Evolutionary conservation across 116 monocot genomes (phyloP).

Genomic region (Posidonia oceanica): DNA sequence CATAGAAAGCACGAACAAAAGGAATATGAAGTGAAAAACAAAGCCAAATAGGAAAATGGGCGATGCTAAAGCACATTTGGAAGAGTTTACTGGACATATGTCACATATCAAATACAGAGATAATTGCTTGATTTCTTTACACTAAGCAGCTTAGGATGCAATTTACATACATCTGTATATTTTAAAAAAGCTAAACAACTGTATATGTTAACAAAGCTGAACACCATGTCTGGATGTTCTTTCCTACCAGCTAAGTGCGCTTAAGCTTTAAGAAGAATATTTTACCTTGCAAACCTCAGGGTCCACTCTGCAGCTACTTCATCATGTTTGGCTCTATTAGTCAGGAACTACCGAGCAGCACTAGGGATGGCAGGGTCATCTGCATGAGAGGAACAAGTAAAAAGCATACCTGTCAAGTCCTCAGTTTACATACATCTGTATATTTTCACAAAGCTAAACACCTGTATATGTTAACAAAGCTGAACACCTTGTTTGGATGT

Average conservation of each 20-base stretch:
- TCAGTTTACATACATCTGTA: not conserved
- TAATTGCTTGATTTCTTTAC: too few species aligned
- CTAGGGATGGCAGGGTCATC: constrained; percentile 46
- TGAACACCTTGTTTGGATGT: not conserved
- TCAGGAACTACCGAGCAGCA: constrained; percentile 57
- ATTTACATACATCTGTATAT: too few species aligned
- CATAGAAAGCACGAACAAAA: too few species aligned
- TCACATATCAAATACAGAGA: too few species aligned
- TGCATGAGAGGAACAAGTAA: constrained; percentile 20
- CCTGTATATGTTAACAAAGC: not conserved
- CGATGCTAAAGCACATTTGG: too few species aligned
- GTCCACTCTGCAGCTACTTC: constrained; percentile 83
- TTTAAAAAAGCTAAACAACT: too few species aligned
- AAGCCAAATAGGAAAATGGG: too few species aligned
- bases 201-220: not conserved
- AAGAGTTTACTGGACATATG: too few species aligned
- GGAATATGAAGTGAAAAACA: too few species aligned
- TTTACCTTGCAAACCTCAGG: constrained; percentile 58
- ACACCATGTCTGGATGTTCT: not conserved
- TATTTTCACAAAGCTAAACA: too few species aligned
- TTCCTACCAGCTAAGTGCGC: not conserved
- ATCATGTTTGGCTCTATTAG: constrained; percentile 67
- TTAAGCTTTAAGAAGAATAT: not conserved
- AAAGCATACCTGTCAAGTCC: not conserved
- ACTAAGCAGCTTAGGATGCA: too few species aligned